These are phyloP conservation scores for Eimeria maxima DNA, from an alignment of 169 alveolate genomes.

Conservation along the genomic window DNA sequence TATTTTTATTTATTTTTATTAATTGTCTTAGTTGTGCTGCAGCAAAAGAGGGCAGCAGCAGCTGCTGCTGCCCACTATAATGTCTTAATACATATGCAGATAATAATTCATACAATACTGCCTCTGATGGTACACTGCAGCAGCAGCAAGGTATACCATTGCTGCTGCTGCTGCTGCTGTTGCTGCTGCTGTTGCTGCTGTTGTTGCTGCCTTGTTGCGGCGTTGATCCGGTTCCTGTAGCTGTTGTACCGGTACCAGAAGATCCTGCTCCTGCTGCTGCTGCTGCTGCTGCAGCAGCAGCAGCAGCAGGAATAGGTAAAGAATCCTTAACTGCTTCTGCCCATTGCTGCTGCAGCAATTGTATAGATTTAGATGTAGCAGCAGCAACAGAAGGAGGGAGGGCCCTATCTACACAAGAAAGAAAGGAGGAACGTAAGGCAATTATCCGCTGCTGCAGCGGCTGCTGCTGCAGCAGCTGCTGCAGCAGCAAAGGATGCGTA, in stretches of 20 bases:
- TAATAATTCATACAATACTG: constrained; percentile 74
- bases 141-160: constrained; percentile 8
- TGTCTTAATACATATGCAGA: constrained; percentile 72
- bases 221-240: not conserved
- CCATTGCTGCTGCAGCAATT: constrained; percentile 71
- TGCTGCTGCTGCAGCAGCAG: not conserved
- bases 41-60: constrained; percentile 57
- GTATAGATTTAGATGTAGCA: constrained; percentile 22
- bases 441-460: constrained; percentile 70
- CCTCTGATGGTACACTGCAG: constrained; percentile 74
- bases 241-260: not conserved
- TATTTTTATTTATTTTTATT: not conserved
- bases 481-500: constrained; percentile 51
- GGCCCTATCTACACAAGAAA: constrained; percentile 77
- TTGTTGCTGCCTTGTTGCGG: not conserved
- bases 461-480: constrained; percentile 76
- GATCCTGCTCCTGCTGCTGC: not conserved
- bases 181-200: not conserved
- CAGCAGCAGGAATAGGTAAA: not conserved
- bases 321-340: constrained; percentile 27
- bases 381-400: constrained; percentile 73
- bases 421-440: constrained; percentile 64
- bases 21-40: constrained; percentile 65
- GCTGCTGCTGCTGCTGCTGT: constrained; percentile 55
- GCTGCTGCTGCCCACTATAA: constrained; percentile 81